phyloP scores from a whole-genome alignment of 768 basidiomycete genomes.

The Tricholomella constricta region DNA sequence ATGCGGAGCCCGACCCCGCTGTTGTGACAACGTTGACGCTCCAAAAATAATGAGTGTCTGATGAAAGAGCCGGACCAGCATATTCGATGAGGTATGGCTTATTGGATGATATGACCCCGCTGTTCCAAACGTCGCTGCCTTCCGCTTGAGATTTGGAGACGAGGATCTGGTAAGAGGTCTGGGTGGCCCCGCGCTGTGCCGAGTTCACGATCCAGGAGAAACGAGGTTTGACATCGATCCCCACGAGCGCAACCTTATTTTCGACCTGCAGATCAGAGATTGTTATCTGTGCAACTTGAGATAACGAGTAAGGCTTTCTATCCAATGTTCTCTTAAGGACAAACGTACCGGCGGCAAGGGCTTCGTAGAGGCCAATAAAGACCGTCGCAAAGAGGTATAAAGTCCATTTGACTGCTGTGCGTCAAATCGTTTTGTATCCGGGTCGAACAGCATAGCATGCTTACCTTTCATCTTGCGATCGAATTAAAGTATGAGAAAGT shows the following conservation, averaged over 20 bases:
- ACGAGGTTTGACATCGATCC: constrained; percentile 28
- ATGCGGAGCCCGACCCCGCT: constrained; percentile 20
- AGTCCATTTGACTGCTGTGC: neutral
- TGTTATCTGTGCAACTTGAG: constrained; percentile 8
- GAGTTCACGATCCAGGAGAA: constrained; percentile 30
- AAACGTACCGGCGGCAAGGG: neutral
- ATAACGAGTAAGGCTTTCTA: neutral
- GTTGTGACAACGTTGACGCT: constrained; percentile 23
- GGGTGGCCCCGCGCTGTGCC: constrained; percentile 13
- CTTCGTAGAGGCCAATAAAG: neutral
- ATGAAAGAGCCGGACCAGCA: constrained; percentile 23
- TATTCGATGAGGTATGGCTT: constrained; percentile 27
- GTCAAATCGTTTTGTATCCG: neutral
- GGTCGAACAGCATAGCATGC: neutral
- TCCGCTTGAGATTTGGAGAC: constrained; percentile 22
- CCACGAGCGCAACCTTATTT: constrained; percentile 24
- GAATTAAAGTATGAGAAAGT: neutral
- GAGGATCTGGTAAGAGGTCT: constrained; percentile 26
- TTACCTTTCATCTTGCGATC: neutral
- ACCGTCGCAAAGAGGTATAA: neutral
- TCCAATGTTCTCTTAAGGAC: neutral
- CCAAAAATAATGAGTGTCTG: constrained; percentile 30
- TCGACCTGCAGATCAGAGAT: constrained; percentile 23
- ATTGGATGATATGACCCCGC: constrained; percentile 19
- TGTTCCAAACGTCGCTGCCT: constrained; percentile 25